A percentile compares a stretch with the other conserved stretches of the same genome.
Conservation (phyloP, 805 yeast genomes). For the Scheffersomyces coipomensis region DNA sequence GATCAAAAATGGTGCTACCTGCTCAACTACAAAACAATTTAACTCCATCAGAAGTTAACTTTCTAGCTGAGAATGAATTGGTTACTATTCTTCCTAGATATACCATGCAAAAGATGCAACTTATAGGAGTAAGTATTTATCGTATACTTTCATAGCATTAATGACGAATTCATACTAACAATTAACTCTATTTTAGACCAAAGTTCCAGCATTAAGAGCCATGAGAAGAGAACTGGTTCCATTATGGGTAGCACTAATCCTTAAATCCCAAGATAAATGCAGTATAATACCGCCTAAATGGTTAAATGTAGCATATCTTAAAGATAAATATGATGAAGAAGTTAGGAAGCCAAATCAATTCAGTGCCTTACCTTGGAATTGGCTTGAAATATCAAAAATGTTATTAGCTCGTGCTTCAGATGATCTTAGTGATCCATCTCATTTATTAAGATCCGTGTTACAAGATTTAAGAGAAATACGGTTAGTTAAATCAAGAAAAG, state of each 20-base stretch:
- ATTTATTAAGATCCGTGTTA: conserved; percentile 63
- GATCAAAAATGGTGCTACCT: conserved; percentile 60
- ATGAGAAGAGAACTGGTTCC: conserved; percentile 72
- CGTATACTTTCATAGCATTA: no score
- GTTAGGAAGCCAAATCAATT: conserved; percentile 55
- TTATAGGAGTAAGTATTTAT: conserved; percentile 56
- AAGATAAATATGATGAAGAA: conserved; percentile 66
- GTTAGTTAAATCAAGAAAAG: conserved; percentile 75
- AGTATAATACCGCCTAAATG: conserved; percentile 84
- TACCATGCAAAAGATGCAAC: conserved; percentile 58
- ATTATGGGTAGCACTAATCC: conserved; percentile 80
- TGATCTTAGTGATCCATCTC: conserved; percentile 73
- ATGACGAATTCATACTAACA: conserved; percentile 3
- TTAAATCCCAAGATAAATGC: conserved; percentile 84
- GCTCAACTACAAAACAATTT: conserved; percentile 51
- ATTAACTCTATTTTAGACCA: conserved; percentile 33
- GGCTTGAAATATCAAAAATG: conserved; percentile 80
- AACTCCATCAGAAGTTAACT: conserved; percentile 76
- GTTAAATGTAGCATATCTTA: conserved; percentile 59
- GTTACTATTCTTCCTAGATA: conserved; percentile 79
- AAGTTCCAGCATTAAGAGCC: conserved; percentile 60
- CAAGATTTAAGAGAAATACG: conserved; percentile 87
- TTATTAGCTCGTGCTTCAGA: conserved; percentile 71
- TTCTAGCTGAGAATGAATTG: conserved; percentile 77
- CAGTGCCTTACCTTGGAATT: conserved; percentile 76